Percentiles rank a stretch among this genome's conserved stretches.
phyloP scores from a whole-genome alignment of 495 filamentous ascomycete species.

The Xylaria longipes region DNA sequence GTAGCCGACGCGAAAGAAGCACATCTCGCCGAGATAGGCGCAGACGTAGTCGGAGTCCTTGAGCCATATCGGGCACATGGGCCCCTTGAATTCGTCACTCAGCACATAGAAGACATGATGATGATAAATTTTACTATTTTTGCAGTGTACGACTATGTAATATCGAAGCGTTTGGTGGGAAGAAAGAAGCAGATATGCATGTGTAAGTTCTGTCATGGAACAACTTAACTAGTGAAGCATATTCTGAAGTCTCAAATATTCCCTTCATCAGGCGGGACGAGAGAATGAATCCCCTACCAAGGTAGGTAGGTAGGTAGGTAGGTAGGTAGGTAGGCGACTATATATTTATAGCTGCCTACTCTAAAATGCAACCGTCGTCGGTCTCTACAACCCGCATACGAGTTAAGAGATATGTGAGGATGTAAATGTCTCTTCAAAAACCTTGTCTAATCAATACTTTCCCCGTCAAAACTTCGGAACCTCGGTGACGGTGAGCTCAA shows the following conservation, averaged over 20 bases:
- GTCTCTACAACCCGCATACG: not conserved
- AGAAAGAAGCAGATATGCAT: not conserved
- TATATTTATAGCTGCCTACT: not conserved
- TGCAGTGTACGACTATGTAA: not conserved
- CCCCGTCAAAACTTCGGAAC: not conserved
- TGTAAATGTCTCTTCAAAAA: too few relatives aligned
- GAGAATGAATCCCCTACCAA: too few relatives aligned
- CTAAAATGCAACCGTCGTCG: not conserved
- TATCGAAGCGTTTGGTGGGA: not conserved
- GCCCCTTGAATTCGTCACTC: not conserved
- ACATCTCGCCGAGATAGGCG: conserved; percentile 38
- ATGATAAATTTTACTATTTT: not conserved
- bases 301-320: too few relatives aligned
- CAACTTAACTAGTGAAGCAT: not conserved
- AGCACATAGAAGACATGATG: not conserved
- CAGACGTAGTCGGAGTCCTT: conserved; percentile 38
- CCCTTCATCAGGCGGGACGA: not conserved
- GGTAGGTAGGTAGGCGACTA: too few relatives aligned
- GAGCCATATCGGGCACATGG: not conserved
- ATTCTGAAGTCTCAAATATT: not conserved
- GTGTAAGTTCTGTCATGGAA: not conserved
- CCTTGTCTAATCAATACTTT: too few relatives aligned
- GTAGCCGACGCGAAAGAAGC: conserved; percentile 37
- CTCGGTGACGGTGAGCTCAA: not conserved
- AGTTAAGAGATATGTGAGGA: too few relatives aligned